Evolutionary conservation across 2,329 filamentous ascomycete species (phyloP), one percentile per base, ranked within the genome.

Genomic region (Aspergillus viridinutans): DNA sequence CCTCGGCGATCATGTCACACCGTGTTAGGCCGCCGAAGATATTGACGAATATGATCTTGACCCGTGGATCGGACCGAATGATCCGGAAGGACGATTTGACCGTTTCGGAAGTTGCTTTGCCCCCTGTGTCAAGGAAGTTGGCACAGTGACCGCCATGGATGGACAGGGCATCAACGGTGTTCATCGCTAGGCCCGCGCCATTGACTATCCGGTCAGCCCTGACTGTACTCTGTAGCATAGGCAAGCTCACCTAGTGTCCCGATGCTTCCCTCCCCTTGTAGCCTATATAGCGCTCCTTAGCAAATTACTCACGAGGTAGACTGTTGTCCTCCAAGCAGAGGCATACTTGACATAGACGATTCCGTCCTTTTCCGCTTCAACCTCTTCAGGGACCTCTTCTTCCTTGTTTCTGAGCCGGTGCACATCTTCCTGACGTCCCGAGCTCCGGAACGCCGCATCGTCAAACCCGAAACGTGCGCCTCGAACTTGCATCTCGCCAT

Each of bases 41-140:
- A 61, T 89, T 89, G 29, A 89, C 86, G 64, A 88, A 88, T 21
- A 89, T 81, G 23, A 89, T 86, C 64, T 84, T 86, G 7, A 95
- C 90, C 29, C 90, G 80, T 2, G 81, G 74, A 65, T 96, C 91
- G 4, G 80, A 78, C 49, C 91, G 77, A 20, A 96, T 85, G 12
- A 92, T 82, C 56, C 86, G 81, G 69, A 96, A 94, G 1, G 85
- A 87, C 55, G 85, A 84, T 68, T 88, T 86, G 63, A 96, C 90
- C 0, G 91, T 96, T 61, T 88, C 85, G 29, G 84, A 84, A 0
- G 91, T 96, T 0, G 92, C 92, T 72, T 95, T 94, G 38, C 92
- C 92, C 28, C 92, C 92, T 0, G 90, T 95, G 71, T 96, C 92
- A 54, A 96, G 81, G 71, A 96, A 96, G 67, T 96, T 96, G 10